Base-by-base conservation (phyloP, 169 alveolate species). In the Plasmodium gonderi region DNA sequence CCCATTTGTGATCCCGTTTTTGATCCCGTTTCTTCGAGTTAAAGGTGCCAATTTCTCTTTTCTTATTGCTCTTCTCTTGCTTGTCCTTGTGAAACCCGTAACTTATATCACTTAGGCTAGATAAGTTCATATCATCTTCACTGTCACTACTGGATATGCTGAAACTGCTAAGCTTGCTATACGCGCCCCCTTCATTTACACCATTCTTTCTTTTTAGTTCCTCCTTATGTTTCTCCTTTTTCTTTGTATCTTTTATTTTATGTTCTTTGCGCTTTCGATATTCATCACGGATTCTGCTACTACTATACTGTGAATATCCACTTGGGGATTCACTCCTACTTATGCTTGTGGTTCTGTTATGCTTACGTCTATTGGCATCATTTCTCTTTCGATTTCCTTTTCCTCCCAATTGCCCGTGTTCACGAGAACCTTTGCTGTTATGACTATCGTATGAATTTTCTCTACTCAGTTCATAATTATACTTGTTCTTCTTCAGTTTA, bases 101-200 rank as follows among this genome's bases (percentile, higher is more conserved):
- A 54, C 23, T 54, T 0, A 54, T 2, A 14, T 54, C 72, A 14
- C 72, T 54, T 17, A 54, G 17, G 72, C 72, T 54, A 26, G 17
- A 26, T 14, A 54, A n/a, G 36, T 54, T 33, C 33, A 54, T 17
- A 14, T 54, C 72, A 79, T 54, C 90, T 51, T 79, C 90, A 65
- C 36, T 54, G 72, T 79, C 29, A 36, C 38, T 31, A 44, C 78
- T 79, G 17, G 90, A 79, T 14, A 79, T 11, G 67, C 65, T 38
- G 44, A 38, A 49, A 47, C 72, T 80, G 33, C 80, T 80, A 3
- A 44, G 33, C 42, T 64, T 80, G 33, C 47, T 80, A 12, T 36
- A 36, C 23, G 12, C 8, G 12, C 69, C 69, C 20, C 64, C 69
- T 80, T 49, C 38, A n/a, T n/a, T n/a, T n/a, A n/a, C n/a, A n/a